These are phyloP conservation scores for Neonectria sp. DNA, from an alignment of 2,329 filamentous ascomycete species.

Conservation along the genomic window DNA sequence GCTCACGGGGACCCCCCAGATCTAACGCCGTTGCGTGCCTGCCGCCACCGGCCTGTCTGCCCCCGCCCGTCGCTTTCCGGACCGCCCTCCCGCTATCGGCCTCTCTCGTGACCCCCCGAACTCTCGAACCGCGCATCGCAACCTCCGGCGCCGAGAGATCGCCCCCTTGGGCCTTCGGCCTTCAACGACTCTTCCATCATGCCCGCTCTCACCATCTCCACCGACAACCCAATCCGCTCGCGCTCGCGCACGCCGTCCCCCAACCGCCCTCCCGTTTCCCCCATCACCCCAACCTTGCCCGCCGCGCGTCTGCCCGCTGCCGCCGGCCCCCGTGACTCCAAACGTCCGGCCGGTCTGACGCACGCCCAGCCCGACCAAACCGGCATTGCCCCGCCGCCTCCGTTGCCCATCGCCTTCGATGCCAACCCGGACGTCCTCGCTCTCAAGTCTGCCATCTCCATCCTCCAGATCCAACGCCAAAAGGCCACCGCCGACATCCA, in stretches of 20 bases:
- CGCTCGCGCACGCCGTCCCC: conserved; percentile 62
- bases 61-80: conserved; percentile 20
- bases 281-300: conserved; percentile 67
- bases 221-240: conserved; percentile 45
- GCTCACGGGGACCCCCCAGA: conserved; percentile 1
- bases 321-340: conserved; percentile 35
- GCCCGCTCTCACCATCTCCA: conserved; percentile 53
- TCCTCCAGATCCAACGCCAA: conserved; percentile 88
- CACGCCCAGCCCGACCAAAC: conserved; percentile 62
- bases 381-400: conserved; percentile 62
- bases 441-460: conserved; percentile 85
- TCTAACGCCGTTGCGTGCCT: conserved; percentile 10
- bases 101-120: conserved; percentile 21
- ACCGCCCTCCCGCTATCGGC: conserved; percentile 35
- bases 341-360: conserved; percentile 57
- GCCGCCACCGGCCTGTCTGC: conserved; percentile 7
- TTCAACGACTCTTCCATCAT: conserved; percentile 37
- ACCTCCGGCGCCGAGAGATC: neutral
- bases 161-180: neutral
- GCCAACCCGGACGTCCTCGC: conserved; percentile 90
- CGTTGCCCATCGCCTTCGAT: conserved; percentile 70
- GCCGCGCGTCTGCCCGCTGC: conserved; percentile 52
- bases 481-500: conserved; percentile 84
- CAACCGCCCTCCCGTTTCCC: conserved; percentile 66
- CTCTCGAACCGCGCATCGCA: conserved; percentile 27